Conservation (phyloP, 2,329 filamentous ascomycete species). For the Botrytis byssoidea region DNA sequence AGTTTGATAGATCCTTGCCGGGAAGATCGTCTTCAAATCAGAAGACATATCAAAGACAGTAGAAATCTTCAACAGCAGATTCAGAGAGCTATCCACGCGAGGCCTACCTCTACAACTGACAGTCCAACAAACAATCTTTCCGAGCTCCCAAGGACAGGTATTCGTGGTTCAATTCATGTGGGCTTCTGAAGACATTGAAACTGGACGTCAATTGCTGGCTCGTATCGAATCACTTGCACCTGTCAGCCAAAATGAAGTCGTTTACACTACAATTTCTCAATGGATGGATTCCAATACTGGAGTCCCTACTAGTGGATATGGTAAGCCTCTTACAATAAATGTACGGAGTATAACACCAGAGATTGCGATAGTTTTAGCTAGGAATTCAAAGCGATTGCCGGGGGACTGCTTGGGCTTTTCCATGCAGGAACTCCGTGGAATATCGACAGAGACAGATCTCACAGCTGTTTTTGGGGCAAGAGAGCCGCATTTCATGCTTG, state of each 20-base stretch:
- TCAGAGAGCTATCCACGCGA: constrained; percentile 30
- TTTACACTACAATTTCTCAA: constrained; percentile 28
- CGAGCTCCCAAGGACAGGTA: constrained; percentile 37
- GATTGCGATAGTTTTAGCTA: constrained; percentile 15
- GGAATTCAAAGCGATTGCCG: constrained; percentile 28
- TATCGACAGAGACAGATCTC: constrained; percentile 23
- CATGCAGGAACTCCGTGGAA: constrained; percentile 37
- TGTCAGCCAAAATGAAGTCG: constrained; percentile 36
- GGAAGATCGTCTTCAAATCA: constrained; percentile 40
- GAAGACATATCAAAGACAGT: constrained; percentile 35
- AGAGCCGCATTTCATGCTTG: constrained; percentile 41
- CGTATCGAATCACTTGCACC: constrained; percentile 36
- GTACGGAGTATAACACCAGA: constrained; percentile 22
- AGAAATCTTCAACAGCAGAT: constrained; percentile 33
- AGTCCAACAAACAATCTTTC: constrained; percentile 36
- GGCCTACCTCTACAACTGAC: constrained; percentile 29
- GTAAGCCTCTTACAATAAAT: constrained; percentile 20
- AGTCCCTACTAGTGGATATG: constrained; percentile 17
- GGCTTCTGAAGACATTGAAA: constrained; percentile 38
- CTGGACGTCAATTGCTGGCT: constrained; percentile 36
- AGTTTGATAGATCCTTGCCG: constrained; percentile 33
- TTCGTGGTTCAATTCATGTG: constrained; percentile 39
- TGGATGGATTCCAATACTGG: constrained; percentile 26
- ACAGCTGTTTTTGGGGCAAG: constrained; percentile 38
- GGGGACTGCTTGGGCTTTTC: constrained; percentile 35